phyloP scores from a whole-genome alignment of 495 filamentous ascomycete species.

The Penicillium paxilli region DNA sequence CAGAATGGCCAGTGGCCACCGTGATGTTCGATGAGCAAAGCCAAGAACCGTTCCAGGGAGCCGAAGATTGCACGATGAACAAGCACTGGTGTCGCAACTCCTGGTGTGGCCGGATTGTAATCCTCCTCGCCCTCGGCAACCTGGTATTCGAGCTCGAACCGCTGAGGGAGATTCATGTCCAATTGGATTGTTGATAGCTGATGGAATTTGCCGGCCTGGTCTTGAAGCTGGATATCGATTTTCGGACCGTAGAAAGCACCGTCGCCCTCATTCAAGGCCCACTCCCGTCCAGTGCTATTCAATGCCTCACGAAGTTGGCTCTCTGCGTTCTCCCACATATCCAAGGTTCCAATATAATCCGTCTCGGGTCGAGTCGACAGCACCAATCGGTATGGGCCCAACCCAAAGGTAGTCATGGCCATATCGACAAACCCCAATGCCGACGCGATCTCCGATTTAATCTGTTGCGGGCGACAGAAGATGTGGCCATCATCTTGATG shows the following conservation, averaged over 20 bases:
- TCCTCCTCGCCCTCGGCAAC: constrained; percentile 52
- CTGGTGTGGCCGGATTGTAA: constrained; percentile 71
- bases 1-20: constrained; percentile 86
- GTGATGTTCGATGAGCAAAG: constrained; percentile 83
- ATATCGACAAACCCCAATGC: constrained; percentile 79
- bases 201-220: constrained; percentile 84
- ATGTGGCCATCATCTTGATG: constrained; percentile 97
- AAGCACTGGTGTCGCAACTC: constrained; percentile 72
- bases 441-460: constrained; percentile 73
- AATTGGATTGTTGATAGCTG: constrained; percentile 92
- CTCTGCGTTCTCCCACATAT: constrained; percentile 86
- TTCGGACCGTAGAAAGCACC: constrained; percentile 96
- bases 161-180: constrained; percentile 87
- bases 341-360: constrained; percentile 73
- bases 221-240: constrained; percentile 84
- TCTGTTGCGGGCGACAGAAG: constrained; percentile 84
- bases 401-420: constrained; percentile 71
- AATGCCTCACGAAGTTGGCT: constrained; percentile 68
- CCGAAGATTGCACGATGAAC: constrained; percentile 89
- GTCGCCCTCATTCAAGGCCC: constrained; percentile 76
- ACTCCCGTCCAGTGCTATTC: constrained; percentile 61
- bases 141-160: constrained; percentile 75
- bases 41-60: constrained; percentile 83
- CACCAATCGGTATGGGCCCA: constrained; percentile 73
- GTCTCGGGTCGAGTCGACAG: constrained; percentile 78